Conservation (phyloP, 176 grass and related monocot genomes). For the Bolboschoenus planiculmis region DNA sequence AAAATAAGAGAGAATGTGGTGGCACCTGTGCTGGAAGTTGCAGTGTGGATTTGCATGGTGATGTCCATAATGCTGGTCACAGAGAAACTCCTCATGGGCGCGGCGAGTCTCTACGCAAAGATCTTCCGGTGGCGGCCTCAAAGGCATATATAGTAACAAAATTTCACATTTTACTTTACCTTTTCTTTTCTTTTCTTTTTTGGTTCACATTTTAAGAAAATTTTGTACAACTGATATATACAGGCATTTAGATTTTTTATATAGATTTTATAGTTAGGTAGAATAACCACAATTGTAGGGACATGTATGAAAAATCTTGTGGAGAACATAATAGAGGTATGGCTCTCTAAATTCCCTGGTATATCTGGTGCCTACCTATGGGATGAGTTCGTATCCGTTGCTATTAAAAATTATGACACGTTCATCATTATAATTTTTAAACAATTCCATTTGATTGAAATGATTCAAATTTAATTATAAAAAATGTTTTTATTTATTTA, state of each 20-base stretch:
- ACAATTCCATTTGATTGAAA: no score
- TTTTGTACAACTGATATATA: not conserved
- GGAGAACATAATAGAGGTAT: not conserved
- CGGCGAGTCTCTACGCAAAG: slow-evolving; percentile 46
- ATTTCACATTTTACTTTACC: not conserved
- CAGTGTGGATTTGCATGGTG: slow-evolving; percentile 52
- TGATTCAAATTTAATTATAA: no score
- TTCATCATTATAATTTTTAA: no score
- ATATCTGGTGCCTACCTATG: not conserved
- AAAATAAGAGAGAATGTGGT: slow-evolving; percentile 58
- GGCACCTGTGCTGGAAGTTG: slow-evolving; percentile 51
- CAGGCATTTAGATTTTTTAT: not conserved
- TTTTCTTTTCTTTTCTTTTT: not conserved
- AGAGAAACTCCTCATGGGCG: slow-evolving; percentile 59
- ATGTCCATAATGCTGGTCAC: slow-evolving; percentile 67
- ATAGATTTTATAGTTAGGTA: not conserved
- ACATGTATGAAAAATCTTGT: not conserved
- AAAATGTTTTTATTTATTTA: no score
- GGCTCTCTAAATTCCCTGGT: not conserved
- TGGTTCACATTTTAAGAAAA: not conserved
- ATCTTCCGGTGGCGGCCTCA: slow-evolving; percentile 33
- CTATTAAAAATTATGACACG: no score
- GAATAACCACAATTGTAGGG: not conserved
- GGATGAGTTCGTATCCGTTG: not conserved
- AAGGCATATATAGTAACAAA: not conserved